phyloP scores from a whole-genome alignment of 768 basidiomycete genomes.

The Suillus hirtellus region DNA sequence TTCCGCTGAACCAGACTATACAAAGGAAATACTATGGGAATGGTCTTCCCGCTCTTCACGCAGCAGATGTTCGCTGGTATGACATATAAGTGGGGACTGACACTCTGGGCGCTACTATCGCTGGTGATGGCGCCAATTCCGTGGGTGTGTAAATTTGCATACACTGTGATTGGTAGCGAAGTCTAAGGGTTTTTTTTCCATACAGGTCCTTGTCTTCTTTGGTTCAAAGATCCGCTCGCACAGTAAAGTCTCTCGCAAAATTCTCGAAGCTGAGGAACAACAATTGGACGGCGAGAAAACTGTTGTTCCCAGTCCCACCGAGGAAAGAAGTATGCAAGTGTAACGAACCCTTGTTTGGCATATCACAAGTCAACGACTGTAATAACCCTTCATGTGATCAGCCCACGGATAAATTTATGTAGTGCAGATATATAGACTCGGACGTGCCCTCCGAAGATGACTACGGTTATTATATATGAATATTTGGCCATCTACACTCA shows the following conservation, averaged over 20 bases:
- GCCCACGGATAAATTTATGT: not conserved
- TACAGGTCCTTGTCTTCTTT: conserved; percentile 29
- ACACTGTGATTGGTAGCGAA: not conserved
- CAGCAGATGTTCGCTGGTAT: conserved; percentile 45
- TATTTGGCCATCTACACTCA: no score
- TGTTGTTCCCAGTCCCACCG: not conserved
- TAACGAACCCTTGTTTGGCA: not conserved
- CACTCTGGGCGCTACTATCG: conserved; percentile 42
- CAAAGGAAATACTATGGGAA: conserved; percentile 40
- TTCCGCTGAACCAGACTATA: not conserved
- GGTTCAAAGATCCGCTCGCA: conserved; percentile 35
- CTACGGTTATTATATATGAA: no score
- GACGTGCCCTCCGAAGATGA: not conserved
- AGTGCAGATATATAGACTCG: not conserved
- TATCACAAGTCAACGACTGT: not conserved
- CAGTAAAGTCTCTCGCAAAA: conserved; percentile 24
- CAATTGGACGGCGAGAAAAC: not conserved
- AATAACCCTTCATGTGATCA: not conserved
- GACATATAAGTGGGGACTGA: conserved; percentile 50
- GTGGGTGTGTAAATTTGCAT: conserved; percentile 33
- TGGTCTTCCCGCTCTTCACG: conserved; percentile 52
- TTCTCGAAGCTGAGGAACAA: conserved; percentile 20
- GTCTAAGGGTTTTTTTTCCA: not conserved
- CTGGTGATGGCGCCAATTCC: conserved; percentile 46
- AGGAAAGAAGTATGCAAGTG: conserved; percentile 2